Evolutionary conservation across 495 filamentous ascomycete genomes (phyloP).

Genomic region (Aspergillus incahuasiensis): DNA sequence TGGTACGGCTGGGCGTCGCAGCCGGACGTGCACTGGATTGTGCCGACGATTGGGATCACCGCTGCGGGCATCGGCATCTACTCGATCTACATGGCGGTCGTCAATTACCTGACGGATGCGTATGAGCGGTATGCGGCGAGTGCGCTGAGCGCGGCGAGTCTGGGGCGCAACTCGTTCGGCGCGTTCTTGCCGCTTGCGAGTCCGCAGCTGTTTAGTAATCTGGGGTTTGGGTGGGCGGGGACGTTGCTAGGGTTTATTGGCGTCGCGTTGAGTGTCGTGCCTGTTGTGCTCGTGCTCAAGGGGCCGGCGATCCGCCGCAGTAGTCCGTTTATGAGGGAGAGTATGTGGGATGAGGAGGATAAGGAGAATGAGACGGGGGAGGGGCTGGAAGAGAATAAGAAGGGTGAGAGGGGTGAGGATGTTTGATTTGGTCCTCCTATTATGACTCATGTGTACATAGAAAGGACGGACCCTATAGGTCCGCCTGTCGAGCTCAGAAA

Average conservation of each 20-base stretch:
- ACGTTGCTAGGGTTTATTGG: conserved; percentile 40
- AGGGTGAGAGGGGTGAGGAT: neutral
- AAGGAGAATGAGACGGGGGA: conserved; percentile 15
- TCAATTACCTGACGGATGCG: conserved; percentile 45
- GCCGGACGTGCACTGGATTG: conserved; percentile 36
- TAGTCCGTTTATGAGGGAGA: conserved; percentile 38
- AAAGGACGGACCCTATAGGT: too few species aligned
- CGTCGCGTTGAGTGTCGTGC: conserved; percentile 32
- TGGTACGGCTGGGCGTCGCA: conserved; percentile 40
- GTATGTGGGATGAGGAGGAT: conserved; percentile 18
- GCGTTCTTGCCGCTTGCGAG: conserved; percentile 38
- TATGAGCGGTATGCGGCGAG: conserved; percentile 40
- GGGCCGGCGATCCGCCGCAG: conserved; percentile 30
- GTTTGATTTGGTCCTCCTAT: too few species aligned
- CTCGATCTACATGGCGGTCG: conserved; percentile 44
- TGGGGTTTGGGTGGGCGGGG: conserved; percentile 44
- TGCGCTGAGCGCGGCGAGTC: conserved; percentile 32
- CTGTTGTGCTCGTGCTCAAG: conserved; percentile 33
- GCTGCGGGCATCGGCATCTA: conserved; percentile 38
- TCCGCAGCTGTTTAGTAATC: conserved; percentile 30
- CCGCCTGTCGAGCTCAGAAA: too few species aligned
- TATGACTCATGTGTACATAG: too few species aligned
- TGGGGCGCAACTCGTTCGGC: conserved; percentile 33
- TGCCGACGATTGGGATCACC: conserved; percentile 33
- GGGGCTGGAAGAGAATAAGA: conserved; percentile 11